phyloP scores from a whole-genome alignment of 192 early-diverging fungal genomes.

The Coemansia nantahalensis region DNA sequence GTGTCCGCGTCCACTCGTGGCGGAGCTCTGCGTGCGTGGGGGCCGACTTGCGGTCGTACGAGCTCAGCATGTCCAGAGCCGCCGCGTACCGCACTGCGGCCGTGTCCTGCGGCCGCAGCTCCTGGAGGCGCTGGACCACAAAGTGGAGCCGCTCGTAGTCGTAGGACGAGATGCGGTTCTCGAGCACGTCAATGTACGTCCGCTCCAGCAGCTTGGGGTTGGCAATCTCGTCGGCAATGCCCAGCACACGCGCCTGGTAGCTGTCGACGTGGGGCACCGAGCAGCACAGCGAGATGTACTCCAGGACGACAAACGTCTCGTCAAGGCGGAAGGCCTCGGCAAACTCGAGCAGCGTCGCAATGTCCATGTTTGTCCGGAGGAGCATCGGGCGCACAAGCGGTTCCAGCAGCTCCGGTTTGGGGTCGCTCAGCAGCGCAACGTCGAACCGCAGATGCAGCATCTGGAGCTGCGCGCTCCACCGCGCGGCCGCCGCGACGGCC shows the following conservation, averaged over 20 bases:
- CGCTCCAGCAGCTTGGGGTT: slow-evolving; percentile 59
- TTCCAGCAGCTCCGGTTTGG: slow-evolving; percentile 53
- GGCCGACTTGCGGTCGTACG: slow-evolving; percentile 49
- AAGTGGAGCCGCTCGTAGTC: slow-evolving; percentile 68
- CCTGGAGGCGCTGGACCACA: slow-evolving; percentile 55
- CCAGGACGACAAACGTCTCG: slow-evolving; percentile 37
- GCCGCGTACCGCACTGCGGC: slow-evolving; percentile 32
- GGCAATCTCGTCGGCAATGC: slow-evolving; percentile 46
- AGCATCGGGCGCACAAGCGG: slow-evolving; percentile 59
- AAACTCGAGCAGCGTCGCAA: slow-evolving; percentile 64
- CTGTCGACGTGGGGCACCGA: slow-evolving; percentile 26
- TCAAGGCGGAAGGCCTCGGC: slow-evolving; percentile 57
- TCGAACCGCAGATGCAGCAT: slow-evolving; percentile 64
- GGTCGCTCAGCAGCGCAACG: slow-evolving; percentile 49
- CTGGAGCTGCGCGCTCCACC: slow-evolving; percentile 66
- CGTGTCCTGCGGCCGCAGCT: slow-evolving; percentile 50
- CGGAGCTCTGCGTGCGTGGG: slow-evolving; percentile 56
- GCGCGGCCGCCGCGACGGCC: slow-evolving; percentile 57
- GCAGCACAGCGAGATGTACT: slow-evolving; percentile 49
- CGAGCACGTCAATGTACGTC: slow-evolving; percentile 48
- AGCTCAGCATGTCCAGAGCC: slow-evolving; percentile 56
- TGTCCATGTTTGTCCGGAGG: slow-evolving; percentile 58
- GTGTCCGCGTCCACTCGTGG: slow-evolving; percentile 26
- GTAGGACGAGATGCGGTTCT: slow-evolving; percentile 56
- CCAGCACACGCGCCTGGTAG: slow-evolving; percentile 55